A percentile compares a stretch with the other conserved stretches of the same genome.
Evolutionary conservation across 306 rosid genomes (phyloP).

Genomic region (Castanopsis chinensis): DNA sequence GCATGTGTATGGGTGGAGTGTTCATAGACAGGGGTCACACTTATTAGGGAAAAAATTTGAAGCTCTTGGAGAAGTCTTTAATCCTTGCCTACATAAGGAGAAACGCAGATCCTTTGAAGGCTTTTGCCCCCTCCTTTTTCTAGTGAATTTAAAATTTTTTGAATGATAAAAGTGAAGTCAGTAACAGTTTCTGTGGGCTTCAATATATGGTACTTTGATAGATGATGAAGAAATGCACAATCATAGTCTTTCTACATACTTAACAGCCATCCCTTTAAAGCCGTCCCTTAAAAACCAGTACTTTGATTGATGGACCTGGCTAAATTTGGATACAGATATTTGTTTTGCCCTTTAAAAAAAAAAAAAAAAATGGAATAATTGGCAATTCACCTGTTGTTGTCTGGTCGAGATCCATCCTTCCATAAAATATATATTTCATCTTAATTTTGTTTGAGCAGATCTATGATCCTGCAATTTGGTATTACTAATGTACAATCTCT

Average conservation of each 20-base stretch:
- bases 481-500: neutral
- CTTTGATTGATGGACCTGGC: no score
- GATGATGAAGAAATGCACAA: conserved; percentile 14
- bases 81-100: conserved; percentile 3
- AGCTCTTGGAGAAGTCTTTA: neutral
- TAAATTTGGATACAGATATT: neutral
- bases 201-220: neutral
- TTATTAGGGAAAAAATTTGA: conserved; percentile 3
- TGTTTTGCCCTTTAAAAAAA: neutral
- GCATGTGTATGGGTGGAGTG: neutral
- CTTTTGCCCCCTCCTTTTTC: conserved; percentile 9
- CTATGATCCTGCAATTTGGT: neutral
- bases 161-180: neutral
- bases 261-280: neutral
- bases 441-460: no score
- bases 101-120: conserved; percentile 11
- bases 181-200: neutral
- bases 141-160: conserved; percentile 2
- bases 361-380: no score
- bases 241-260: neutral
- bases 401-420: no score
- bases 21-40: neutral
- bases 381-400: no score
- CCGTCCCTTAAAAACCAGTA: neutral
- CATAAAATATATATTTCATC: no score